Evolutionary conservation across 352 stramenopile species (phyloP).

Genomic region (Globisporangium irregulare): DNA sequence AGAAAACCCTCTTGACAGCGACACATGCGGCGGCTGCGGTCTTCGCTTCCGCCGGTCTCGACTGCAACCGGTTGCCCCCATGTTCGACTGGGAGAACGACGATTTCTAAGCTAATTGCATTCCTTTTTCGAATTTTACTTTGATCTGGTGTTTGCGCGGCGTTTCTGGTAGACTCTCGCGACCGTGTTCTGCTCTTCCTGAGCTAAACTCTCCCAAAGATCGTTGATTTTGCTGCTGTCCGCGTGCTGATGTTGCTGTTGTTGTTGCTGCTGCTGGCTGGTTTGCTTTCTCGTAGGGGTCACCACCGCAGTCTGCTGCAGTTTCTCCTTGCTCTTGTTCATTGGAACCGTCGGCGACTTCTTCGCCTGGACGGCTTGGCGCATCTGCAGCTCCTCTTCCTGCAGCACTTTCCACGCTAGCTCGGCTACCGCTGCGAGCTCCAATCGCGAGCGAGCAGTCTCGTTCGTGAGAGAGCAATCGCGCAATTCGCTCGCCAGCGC

Average conservation of each 20-base stretch:
- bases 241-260: background rate
- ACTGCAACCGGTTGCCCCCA: conserved; percentile 25
- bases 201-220: conserved; percentile 17
- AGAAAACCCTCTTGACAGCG: conserved; percentile 52
- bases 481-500: background rate
- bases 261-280: background rate
- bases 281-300: background rate
- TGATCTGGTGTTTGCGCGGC: conserved; percentile 7
- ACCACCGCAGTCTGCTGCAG: background rate
- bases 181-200: conserved; percentile 23
- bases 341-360: conserved; percentile 4
- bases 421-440: conserved; percentile 23
- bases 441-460: background rate
- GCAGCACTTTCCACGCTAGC: conserved; percentile 44
- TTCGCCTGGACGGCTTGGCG: conserved; percentile 18
- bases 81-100: conserved; percentile 52
- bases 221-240: conserved; percentile 18
- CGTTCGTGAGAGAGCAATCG: conserved; percentile 4
- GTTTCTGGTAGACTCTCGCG: conserved; percentile 14
- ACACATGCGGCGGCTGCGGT: conserved; percentile 66
- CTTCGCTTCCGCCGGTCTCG: conserved; percentile 64
- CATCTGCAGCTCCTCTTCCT: conserved; percentile 49
- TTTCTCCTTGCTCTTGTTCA: conserved; percentile 9
- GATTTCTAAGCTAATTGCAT: conserved; percentile 30
- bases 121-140: background rate